A percentile compares a stretch with the other conserved stretches of the same genome.
Evolutionary conservation across 164 flowering plant species (phyloP).

Genomic region (Vitis rotundifolia): DNA sequence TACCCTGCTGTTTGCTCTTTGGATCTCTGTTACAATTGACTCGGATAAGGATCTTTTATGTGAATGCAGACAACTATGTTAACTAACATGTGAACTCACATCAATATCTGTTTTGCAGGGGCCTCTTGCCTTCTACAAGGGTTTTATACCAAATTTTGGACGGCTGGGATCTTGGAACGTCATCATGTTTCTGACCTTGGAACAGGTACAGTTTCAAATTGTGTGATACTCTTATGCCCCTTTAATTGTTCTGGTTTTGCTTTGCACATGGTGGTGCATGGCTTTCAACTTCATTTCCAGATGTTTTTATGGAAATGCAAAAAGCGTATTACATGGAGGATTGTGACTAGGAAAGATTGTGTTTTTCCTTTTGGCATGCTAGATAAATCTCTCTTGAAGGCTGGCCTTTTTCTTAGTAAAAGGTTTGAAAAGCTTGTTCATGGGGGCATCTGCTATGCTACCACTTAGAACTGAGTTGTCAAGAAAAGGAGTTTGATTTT

Average conservation of each 20-base stretch:
- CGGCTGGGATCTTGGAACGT: conserved; percentile 92
- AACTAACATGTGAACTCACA: background rate
- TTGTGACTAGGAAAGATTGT: no score
- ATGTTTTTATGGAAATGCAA: no score
- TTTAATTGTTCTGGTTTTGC: background rate
- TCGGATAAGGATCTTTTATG: background rate
- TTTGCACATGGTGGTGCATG: no score
- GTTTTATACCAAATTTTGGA: conserved; percentile 85
- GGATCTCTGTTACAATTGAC: no score
- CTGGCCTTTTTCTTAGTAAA: no score
- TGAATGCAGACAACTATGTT: background rate
- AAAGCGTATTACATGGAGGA: no score
- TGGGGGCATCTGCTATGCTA: no score
- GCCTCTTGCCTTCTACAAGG: conserved; percentile 82
- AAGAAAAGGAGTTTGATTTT: background rate
- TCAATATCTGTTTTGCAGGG: conserved; percentile 53
- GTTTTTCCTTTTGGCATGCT: no score
- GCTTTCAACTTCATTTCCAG: no score
- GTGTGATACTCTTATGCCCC: background rate
- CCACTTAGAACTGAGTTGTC: background rate
- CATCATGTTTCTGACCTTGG: conserved; percentile 86
- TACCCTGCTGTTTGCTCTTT: no score
- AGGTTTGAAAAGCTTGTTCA: no score
- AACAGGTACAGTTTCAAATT: conserved; percentile 54
- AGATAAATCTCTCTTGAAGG: no score